These are phyloP conservation scores for Talaromyces islandicus DNA, from an alignment of 2,329 filamentous ascomycete species.

Conservation along the genomic window DNA sequence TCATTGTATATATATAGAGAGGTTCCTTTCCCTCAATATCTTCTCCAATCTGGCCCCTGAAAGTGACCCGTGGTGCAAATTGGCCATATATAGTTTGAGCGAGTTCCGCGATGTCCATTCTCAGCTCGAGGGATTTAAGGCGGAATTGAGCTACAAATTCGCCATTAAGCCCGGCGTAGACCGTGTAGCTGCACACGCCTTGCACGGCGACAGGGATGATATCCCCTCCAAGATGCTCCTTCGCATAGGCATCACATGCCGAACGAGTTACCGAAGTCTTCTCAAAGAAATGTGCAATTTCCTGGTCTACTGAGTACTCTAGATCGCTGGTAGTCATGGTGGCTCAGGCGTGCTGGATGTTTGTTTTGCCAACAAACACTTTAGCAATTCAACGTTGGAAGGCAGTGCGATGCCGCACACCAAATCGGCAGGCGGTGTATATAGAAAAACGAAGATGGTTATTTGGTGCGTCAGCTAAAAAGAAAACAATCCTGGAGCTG, in stretches of 20 bases:
- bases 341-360: too few species aligned
- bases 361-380: too few species aligned
- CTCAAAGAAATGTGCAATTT: slow-evolving; percentile 17
- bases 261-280: slow-evolving; percentile 15
- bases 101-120: slow-evolving; percentile 23
- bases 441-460: too few species aligned
- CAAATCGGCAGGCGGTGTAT: not conserved
- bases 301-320: slow-evolving; percentile 14
- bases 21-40: slow-evolving; percentile 23
- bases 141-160: slow-evolving; percentile 36
- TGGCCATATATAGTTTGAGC: slow-evolving; percentile 27
- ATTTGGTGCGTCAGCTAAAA: too few species aligned
- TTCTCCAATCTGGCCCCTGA: slow-evolving; percentile 24
- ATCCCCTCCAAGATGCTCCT: slow-evolving; percentile 23
- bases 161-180: slow-evolving; percentile 30
- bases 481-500: too few species aligned
- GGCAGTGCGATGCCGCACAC: not conserved
- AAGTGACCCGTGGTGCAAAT: slow-evolving; percentile 21
- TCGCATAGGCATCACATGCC: slow-evolving; percentile 19
- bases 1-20: slow-evolving; percentile 33
- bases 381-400: too few species aligned
- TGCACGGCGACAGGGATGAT: slow-evolving; percentile 29
- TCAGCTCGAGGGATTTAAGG: slow-evolving; percentile 29
- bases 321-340: slow-evolving; percentile 1
- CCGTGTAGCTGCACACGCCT: slow-evolving; percentile 35